Evolutionary conservation across 164 flowering plant genomes (phyloP), one percentile per base, ranked within the genome.

Genomic region (Houttuynia cordata): DNA sequence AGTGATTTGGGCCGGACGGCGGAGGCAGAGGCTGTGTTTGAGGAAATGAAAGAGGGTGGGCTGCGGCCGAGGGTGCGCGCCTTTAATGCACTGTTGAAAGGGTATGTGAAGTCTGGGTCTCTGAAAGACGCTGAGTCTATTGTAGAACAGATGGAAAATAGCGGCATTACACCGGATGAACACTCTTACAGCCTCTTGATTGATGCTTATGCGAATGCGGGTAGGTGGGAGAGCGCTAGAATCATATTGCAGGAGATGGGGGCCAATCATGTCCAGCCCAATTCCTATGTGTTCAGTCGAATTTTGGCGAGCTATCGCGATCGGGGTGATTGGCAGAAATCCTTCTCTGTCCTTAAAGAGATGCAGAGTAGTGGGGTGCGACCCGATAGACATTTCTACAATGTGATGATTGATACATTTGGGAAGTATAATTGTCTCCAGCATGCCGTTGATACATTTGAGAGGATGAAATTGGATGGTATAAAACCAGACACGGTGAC

Each of bases 231-330:
- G 69, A 90, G 92, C 59, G 97, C 99, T 0, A 77, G 95, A 56
- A 83, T 88, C 69, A 88, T 93, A 62, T 68, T 93, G 79, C 85
- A 86, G 62, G 96, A 90, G 68, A 93, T 93, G 99, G 97, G 85
- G 64, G 87, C 77, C 0, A 76, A 73, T 51, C 68, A 79, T 68
- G 86, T 90, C 30, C 76, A 68, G 71, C 96, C 99, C 1, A 89
- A 82, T 77, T 82, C 96, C 0, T 90, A 63, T 61, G 86, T 90
- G 54, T 93, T 80, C 61, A 82, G 86, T 71, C 75, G 99, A 68
- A 86, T 93, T 39, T 71, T 90, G 58, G 88, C 97, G 0, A 64
- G 88, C 59, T 54, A 86, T 64, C 78, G 99, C 3, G 96, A 93
- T 67, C 76, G 74, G 67, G 99, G 99, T 14, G 96, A 87, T 66